Base-by-base conservation (phyloP, 139 green algal genomes). In the Microglena sp. region DNA sequence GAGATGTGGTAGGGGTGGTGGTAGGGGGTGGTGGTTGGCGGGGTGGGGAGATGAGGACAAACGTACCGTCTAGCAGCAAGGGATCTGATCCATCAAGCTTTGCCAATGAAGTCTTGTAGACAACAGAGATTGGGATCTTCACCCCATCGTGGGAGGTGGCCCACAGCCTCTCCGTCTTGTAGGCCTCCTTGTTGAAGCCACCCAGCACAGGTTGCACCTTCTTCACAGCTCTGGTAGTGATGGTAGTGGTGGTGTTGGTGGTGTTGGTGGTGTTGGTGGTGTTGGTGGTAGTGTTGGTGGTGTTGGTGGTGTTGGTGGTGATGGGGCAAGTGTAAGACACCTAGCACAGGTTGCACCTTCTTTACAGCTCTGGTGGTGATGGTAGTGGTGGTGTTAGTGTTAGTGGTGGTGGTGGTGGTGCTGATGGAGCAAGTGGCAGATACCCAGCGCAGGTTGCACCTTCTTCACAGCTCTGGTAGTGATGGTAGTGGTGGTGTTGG, bases 91-190 rank as follows among this genome's bases (percentile, higher is more conserved):
- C n/a, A n/a, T n/a, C n/a, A n/a, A n/a, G n/a, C n/a, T n/a, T n/a
- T n/a, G n/a, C n/a, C n/a, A n/a, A n/a, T n/a, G n/a, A n/a, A n/a
- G n/a, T n/a, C n/a, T 81, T 84, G 58, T 88, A 92, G 15, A 93
- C 87, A 43, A 95, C 59, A 21, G 56, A 82, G 62, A 91, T 78
- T 18, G 84, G 81, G 24, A 88, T 76, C 69, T 85, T 62, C n/a
- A 6, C 70, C 24, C 81, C 82, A 57, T 96, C 88, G 3, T 58
- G 44, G 1, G 85, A 86, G 1, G 66, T 78, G 2, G 87, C 90
- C 89, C 85, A 93, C 53, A 90, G 68, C 0, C 91, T 68, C 64
- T 90, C 59, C 0, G 84, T 94, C 32, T 54, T 60, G 74, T 96
- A 96, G 11, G 80, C 70, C 28, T 68, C 55, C 27, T 68, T 58